Evolutionary conservation across 2,329 filamentous ascomycete genomes (phyloP), one percentile per base, ranked within the genome.

Genomic region (Neurospora sp.): DNA sequence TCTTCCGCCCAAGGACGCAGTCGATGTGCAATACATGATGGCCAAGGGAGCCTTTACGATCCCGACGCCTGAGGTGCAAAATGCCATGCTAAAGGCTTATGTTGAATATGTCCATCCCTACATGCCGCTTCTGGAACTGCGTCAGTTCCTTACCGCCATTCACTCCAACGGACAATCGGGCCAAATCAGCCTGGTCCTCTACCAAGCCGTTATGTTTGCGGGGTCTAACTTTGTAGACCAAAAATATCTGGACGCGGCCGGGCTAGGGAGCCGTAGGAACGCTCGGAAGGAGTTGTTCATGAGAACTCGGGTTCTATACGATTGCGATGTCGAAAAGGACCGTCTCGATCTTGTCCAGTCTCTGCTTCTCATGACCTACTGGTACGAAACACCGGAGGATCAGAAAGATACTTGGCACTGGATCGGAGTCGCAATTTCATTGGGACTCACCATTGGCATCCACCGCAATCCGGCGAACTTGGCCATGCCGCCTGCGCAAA

Each of bases 341-440:
- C 91, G 94, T 68, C 90, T 97, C 70, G 88, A 93, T 23, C 86
- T 97, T 33, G 93, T 97, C 17, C 95, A 97, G 80, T 91, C 92
- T 4, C 84, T 97, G 28, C 84, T 97, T 33, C 85, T 97, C 71
- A 94, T 97, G 91, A 97, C 94, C 3, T 97, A 97, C 79, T 98
- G 95, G 91, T 97, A 97, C 79, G 94, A 97, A 80, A 97, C 93
- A 12, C 94, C 94, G 0, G 93, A 97, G 80, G 95, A 97, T 78
- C 93, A 97, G 78, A 97, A 97, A 80, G 95, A 97, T 79, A 97
- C 94, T 66, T 97, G 95, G 92, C 94, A 97, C 78, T 97, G 94
- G 95, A 97, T 97, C 92, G 95, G 95, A 19, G 92, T 97, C 43
- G 95, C 94, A 57, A 92, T 97, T 71, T 97, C 94, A 12, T 84